A percentile compares a stretch with the other conserved stretches of the same genome.
Conservation (phyloP, 192 early-diverging fungal species). For the Chytriomyces confervae region DNA sequence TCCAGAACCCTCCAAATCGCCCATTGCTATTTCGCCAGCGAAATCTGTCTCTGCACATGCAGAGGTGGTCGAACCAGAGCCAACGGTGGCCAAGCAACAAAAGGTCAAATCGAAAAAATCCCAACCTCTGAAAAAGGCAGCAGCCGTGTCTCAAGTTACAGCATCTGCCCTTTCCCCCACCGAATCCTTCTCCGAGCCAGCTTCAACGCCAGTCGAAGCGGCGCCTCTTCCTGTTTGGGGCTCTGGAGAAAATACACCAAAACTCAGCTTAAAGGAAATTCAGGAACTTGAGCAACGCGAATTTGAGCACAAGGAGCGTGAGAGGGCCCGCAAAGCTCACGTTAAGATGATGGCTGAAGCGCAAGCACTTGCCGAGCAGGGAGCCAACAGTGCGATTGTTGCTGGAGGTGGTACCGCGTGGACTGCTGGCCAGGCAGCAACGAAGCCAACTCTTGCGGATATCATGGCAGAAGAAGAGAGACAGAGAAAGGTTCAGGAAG, state of each 20-base stretch:
- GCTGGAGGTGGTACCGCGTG: constrained; percentile 25
- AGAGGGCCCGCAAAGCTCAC: constrained; percentile 43
- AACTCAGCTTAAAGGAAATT: constrained; percentile 58
- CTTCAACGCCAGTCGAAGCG: constrained; percentile 32
- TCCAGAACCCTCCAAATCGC: background rate
- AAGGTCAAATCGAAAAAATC: constrained; percentile 26
- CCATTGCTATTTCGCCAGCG: background rate
- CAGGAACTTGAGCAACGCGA: constrained; percentile 55
- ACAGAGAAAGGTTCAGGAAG: constrained; percentile 43
- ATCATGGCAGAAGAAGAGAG: constrained; percentile 61
- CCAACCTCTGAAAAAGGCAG: constrained; percentile 18
- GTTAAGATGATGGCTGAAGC: constrained; percentile 48
- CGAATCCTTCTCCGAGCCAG: background rate
- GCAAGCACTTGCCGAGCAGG: constrained; percentile 44
- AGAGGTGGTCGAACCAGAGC: no score
- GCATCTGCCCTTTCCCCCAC: constrained; percentile 23
- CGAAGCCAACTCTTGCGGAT: constrained; percentile 47
- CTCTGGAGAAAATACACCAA: constrained; percentile 31
- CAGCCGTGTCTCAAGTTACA: background rate
- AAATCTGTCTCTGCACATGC: background rate
- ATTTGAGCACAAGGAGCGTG: constrained; percentile 38
- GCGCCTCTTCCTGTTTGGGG: constrained; percentile 12
- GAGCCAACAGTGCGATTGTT: constrained; percentile 28
- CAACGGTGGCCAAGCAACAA: background rate
- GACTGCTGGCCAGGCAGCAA: constrained; percentile 29